phyloP scores from a whole-genome alignment of 2,329 filamentous ascomycete genomes.

The Sarocladium brachiariae region DNA sequence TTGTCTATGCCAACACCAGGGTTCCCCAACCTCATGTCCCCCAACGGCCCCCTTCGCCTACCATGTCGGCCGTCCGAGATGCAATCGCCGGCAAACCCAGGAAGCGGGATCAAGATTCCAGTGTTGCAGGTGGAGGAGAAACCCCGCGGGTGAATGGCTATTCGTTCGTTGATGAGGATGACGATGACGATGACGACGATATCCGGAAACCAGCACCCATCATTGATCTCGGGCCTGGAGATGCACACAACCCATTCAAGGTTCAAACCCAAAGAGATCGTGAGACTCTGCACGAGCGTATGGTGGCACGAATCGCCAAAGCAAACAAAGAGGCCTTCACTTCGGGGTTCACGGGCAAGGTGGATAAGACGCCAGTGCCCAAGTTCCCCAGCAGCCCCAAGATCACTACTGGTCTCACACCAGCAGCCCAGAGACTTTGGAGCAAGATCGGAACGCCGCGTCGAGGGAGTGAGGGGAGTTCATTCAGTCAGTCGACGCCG shows the following conservation, averaged over 20 bases:
- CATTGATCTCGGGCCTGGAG: slow-evolving; percentile 52
- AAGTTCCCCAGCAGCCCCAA: slow-evolving; percentile 62
- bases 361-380: slow-evolving; percentile 56
- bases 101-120: slow-evolving; percentile 54
- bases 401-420: slow-evolving; percentile 55
- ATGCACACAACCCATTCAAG: slow-evolving; percentile 71
- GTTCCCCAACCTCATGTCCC: slow-evolving; percentile 47
- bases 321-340: slow-evolving; percentile 59
- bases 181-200: slow-evolving; percentile 41
- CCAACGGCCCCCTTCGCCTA: slow-evolving; percentile 63
- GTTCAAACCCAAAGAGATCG: slow-evolving; percentile 67
- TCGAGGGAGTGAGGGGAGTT: slow-evolving; percentile 23
- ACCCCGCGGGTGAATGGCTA: slow-evolving; percentile 92
- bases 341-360: slow-evolving; percentile 53
- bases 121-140: slow-evolving; percentile 54
- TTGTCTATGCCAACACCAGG: slow-evolving; percentile 79
- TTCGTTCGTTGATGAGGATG: slow-evolving; percentile 82
- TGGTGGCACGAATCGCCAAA: slow-evolving; percentile 76
- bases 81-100: slow-evolving; percentile 71
- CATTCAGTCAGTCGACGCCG: slow-evolving; percentile 31
- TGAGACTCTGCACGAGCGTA: slow-evolving; percentile 75
- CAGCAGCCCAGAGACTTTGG: slow-evolving; percentile 65
- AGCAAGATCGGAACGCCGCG: slow-evolving; percentile 49
- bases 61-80: slow-evolving; percentile 74
- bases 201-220: slow-evolving; percentile 22